phyloP scores from a whole-genome alignment of 2,329 filamentous ascomycete species.

The Ophiostoma sp. region DNA sequence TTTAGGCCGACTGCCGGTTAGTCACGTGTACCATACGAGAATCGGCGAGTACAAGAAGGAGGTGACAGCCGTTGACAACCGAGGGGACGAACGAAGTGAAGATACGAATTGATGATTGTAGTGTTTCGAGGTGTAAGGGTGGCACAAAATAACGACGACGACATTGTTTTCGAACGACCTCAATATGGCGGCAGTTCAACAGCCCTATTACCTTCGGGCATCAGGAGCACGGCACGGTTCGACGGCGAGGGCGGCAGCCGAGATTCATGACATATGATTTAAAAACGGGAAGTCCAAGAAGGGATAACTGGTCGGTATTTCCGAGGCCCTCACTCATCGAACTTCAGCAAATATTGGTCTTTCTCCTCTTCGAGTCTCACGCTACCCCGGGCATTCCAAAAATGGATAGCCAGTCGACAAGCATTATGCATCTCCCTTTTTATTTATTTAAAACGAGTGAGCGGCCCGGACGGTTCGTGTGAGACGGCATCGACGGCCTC shows the following conservation, averaged over 20 bases:
- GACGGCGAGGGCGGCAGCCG: not conserved
- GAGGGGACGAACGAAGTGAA: not conserved
- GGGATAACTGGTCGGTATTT: too few species aligned
- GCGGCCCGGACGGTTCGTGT: not conserved
- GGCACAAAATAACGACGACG: not conserved
- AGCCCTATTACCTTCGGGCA: not conserved
- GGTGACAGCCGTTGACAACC: not conserved
- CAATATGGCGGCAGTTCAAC: not conserved
- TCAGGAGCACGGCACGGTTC: not conserved
- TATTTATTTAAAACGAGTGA: not conserved
- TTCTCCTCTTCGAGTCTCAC: not conserved
- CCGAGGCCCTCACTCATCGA: too few species aligned
- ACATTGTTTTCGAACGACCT: not conserved
- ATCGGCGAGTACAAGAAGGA: not conserved
- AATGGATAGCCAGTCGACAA: not conserved
- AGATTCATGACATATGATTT: too few species aligned
- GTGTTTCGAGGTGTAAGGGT: not conserved
- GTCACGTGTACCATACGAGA: not conserved
- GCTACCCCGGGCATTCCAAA: not conserved
- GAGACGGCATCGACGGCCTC: not conserved
- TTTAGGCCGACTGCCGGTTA: conserved; percentile 20
- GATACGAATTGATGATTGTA: not conserved
- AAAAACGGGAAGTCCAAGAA: too few species aligned
- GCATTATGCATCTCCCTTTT: not conserved
- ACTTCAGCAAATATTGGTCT: not conserved